These are phyloP conservation scores for Parastagonospora nodorum DNA, from an alignment of 2,329 filamentous ascomycete genomes.

Conservation along the genomic window DNA sequence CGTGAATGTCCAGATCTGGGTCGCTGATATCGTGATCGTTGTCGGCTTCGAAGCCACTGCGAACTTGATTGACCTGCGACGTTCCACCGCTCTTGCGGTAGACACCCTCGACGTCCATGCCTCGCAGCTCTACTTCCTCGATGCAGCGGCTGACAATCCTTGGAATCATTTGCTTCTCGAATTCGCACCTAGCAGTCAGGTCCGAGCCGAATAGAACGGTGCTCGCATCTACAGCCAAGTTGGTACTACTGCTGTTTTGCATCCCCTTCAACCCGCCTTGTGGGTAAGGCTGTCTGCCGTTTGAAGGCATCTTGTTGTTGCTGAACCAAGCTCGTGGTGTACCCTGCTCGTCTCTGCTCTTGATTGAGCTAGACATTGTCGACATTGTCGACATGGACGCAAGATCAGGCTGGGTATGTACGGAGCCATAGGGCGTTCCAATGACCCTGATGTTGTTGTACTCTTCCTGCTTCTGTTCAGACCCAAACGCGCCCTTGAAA, in stretches of 20 bases:
- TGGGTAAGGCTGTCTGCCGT: too few relatives aligned
- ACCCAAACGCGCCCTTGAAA: conserved; percentile 85
- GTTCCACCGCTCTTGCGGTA: conserved; percentile 97
- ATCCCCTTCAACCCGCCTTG: conserved; percentile 7
- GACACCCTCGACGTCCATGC: conserved; percentile 97
- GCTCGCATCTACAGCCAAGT: conserved; percentile 42
- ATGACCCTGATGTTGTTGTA: conserved; percentile 58
- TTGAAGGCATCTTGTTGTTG: conserved; percentile 35
- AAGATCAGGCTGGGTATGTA: conserved; percentile 42
- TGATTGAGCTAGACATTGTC: conserved; percentile 37
- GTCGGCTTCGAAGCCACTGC: conserved; percentile 86
- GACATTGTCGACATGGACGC: conserved; percentile 31
- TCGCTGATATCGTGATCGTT: conserved; percentile 92
- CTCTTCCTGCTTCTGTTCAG: conserved; percentile 61
- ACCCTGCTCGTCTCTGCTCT: conserved; percentile 32
- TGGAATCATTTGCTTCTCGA: conserved; percentile 86
- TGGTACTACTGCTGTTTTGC: conserved; percentile 51
- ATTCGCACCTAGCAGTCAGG: conserved; percentile 81
- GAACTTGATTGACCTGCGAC: conserved; percentile 86
- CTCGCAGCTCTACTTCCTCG: conserved; percentile 91
- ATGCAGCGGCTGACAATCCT: conserved; percentile 92
- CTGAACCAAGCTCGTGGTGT: conserved; percentile 42
- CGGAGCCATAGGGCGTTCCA: conserved; percentile 52
- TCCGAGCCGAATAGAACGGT: conserved; percentile 86
- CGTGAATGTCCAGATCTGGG: conserved; percentile 90